Base-by-base conservation (phyloP, 768 basidiomycete species). In the Calocybe indica region DNA sequence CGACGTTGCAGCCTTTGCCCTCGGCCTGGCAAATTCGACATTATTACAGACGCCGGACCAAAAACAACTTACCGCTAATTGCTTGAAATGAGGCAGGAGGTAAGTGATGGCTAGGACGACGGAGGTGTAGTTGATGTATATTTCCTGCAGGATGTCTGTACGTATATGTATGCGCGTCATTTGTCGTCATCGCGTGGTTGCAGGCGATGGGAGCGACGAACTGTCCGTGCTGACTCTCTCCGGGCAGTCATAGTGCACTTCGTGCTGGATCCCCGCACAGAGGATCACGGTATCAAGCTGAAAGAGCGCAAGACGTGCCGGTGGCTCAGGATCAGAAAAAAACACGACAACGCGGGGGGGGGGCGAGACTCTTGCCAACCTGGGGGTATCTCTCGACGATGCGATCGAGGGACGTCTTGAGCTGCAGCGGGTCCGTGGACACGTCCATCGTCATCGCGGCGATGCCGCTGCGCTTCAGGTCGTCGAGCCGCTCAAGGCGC, bases 241-340 rank as follows among this genome's bases (percentile, higher is more conserved):
- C 30, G 60, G 70, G 55, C 80, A 22, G 22, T 22, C 22, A 22
- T 22, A 78, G 52, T 75, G 55, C 22, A 73, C 63, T 32, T 71
- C 56, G 48, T 74, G 72, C 55, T 83, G 80, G 5, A 82, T 62
- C 0, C 80, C 79, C 5, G 80, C 75, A 31, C 71, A 65, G 39
- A 82, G 64, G 7, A 83, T 61, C 39, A 83, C 62, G 0, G 78
- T 69, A 56, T 84, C 81, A 30, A 82, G 61, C 82, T 83, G 52
- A 42, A 38, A 33, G 36, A 30, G n/a, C n/a, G n/a, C n/a, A n/a
- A n/a, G n/a, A n/a, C n/a, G n/a, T n/a, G n/a, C n/a, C n/a, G n/a
- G n/a, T n/a, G n/a, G n/a, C n/a, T 22, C 22, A 22, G 22, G 22
- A 22, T 51, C 50, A 49, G 46, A 38, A 11, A 3, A 38, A 11